Evolutionary conservation across 495 filamentous ascomycete genomes (phyloP), one percentile per base, ranked within the genome.

Genomic region (Penicillium pancosmium): DNA sequence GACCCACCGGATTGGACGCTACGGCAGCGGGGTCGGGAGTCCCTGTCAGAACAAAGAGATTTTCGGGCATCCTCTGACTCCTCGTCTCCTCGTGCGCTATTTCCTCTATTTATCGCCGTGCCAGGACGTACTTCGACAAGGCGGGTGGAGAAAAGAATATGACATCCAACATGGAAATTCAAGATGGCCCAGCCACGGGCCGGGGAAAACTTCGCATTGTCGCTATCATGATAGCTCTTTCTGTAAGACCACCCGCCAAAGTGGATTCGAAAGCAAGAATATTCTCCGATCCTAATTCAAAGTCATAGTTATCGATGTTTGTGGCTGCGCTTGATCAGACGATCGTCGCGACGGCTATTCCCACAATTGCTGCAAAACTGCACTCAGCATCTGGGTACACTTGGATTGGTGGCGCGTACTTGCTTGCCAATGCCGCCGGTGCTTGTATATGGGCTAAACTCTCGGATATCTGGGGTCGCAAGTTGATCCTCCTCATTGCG

Each of bases 391-490:
- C 82, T 3, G 86, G 86, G 23, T 88, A 87, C 68, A 75, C 80
- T 34, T 89, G 87, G 87, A 85, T 90, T 56, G 86, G 86, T 19
- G 83, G 80, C 41, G 85, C 88, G 11, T 91, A 88, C 61, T 69
- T 84, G 36, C 74, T 84, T 16, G 80, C 81, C 4, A 81, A 78
- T 65, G 79, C 82, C 0, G 81, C 83, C n/a, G 75, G 73, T 31
- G 69, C 73, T 5, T 75, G 81, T 25, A 80, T 85, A 40, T 88
- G 84, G 84, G 78, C 77, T 5, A 85, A 84, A 50, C 62, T 84
- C 4, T 81, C 78, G 10, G 84, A 87, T 63, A 86, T 88, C 41
- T 88, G 81, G 82, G 84, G 85, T 6, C 75, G 84, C 5, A 86
- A 85, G 56, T 71, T 76, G 6, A 82, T 84, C 48, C 57, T 83